phyloP scores from a whole-genome alignment of 495 filamentous ascomycete genomes.

The Podospora australis region DNA sequence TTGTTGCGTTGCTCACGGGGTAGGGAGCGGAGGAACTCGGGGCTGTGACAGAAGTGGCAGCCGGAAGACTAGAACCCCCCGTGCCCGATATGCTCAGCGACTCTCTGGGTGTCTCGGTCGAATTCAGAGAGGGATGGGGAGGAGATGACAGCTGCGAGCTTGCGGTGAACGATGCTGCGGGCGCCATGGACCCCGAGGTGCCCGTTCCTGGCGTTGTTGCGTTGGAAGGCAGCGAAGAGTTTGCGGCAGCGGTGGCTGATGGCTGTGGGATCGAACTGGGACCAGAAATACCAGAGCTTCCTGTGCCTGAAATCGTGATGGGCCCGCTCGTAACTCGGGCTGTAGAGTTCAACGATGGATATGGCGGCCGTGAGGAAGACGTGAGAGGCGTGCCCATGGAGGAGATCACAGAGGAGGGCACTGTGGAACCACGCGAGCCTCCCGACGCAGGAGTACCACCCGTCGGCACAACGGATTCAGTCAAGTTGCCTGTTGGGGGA shows the following conservation, averaged over 20 bases:
- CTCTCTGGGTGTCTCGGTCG: too few species aligned
- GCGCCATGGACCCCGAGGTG: not conserved
- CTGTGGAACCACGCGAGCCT: not conserved
- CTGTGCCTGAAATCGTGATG: not conserved
- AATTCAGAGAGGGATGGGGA: too few species aligned
- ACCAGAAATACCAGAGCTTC: not conserved
- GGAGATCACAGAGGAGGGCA: not conserved
- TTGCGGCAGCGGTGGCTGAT: not conserved
- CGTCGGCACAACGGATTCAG: not conserved
- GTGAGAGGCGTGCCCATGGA: not conserved
- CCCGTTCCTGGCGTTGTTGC: not conserved
- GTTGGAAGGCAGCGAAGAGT: not conserved
- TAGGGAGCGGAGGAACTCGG: not conserved
- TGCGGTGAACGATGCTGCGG: too few species aligned
- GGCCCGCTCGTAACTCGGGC: not conserved
- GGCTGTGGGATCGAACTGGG: not conserved
- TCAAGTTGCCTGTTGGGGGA: not conserved
- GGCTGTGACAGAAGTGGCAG: not conserved
- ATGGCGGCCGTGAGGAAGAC: not conserved
- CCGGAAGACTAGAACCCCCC: not conserved
- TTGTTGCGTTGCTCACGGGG: too few species aligned
- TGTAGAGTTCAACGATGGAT: not conserved
- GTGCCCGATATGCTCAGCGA: not conserved
- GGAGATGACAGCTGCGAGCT: too few species aligned
- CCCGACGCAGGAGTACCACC: not conserved